Evolutionary conservation across 2,329 filamentous ascomycete genomes (phyloP).

Genomic region (Rhexocercosporidium sp.): DNA sequence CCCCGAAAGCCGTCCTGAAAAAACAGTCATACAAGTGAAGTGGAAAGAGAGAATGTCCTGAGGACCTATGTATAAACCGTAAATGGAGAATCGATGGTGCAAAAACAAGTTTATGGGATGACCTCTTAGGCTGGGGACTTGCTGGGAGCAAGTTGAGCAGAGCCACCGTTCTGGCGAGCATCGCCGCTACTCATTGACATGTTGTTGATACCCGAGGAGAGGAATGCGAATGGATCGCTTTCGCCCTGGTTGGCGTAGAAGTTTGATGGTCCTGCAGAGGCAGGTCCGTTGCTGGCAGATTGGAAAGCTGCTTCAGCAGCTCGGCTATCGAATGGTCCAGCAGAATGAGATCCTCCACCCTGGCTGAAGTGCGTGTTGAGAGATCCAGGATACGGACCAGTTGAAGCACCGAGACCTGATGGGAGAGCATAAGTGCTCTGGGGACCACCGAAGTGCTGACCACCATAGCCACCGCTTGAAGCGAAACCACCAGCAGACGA

Average conservation of each 20-base stretch:
- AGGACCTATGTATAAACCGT: conserved; percentile 39
- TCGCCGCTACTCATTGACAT: conserved; percentile 73
- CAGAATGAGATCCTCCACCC: conserved; percentile 78
- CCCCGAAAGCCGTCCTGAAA: conserved; percentile 43
- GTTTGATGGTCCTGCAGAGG: conserved; percentile 75
- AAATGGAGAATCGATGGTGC: conserved; percentile 36
- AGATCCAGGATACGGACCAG: conserved; percentile 74
- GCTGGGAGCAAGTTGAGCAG: conserved; percentile 41
- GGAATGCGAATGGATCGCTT: conserved; percentile 80
- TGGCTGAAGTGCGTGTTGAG: conserved; percentile 82
- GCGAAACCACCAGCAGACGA: conserved; percentile 72
- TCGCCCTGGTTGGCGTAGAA: conserved; percentile 67
- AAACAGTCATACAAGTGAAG: conserved; percentile 39
- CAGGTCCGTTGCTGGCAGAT: conserved; percentile 80
- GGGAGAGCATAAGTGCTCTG: conserved; percentile 90
- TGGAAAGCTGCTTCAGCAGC: conserved; percentile 94
- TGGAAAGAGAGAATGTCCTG: conserved; percentile 25
- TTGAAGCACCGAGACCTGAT: conserved; percentile 79
- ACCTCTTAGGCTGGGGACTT: conserved; percentile 43
- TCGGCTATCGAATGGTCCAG: conserved; percentile 89
- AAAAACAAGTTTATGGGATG: conserved; percentile 27
- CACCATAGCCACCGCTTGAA: conserved; percentile 64
- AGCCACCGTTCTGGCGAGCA: conserved; percentile 65
- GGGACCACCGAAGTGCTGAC: conserved; percentile 85
- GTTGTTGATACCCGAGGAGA: conserved; percentile 74